Base-by-base conservation (phyloP, 495 filamentous ascomycete species). In the Astrocystis sublimbata region DNA sequence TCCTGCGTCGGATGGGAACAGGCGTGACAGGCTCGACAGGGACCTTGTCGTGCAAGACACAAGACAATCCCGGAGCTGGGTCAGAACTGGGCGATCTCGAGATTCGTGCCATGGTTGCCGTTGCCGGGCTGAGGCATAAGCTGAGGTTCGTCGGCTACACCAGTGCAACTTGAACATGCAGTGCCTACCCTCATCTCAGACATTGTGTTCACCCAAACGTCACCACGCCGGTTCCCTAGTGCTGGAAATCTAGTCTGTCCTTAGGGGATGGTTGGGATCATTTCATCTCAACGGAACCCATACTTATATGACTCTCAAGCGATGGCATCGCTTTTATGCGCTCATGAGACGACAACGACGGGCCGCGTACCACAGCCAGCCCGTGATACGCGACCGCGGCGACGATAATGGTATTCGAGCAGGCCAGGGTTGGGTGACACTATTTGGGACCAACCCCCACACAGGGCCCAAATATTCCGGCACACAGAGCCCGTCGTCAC, bases 381-480 rank as follows among this genome's bases (percentile, higher is more conserved):
- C 19, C 43, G 6, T 36, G 33, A 6, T 31, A 50, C 47, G 30
- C 47, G 47, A 55, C 5, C n/a, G 17, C 35, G 30, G 15, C 49
- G 30, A 53, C 15, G n/a, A n/a, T n/a, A n/a, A n/a, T n/a, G n/a
- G n/a, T n/a, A n/a, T n/a, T n/a, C n/a, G n/a, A n/a, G n/a, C n/a
- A n/a, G n/a, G n/a, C n/a, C n/a, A n/a, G n/a, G n/a, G n/a, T 53
- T 30, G 31, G 50, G 3, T 23, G 13, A 31, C 30, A 53, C 24
- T 15, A 53, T 35, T 21, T 36, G 15, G 50, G 36, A 31, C 36
- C n/a, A n/a, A n/a, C 1, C 23, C 24, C 38, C 54, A 45, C 38
- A 38, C 28, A 33, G n/a, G n/a, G n/a, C n/a, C n/a, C n/a, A n/a
- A n/a, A n/a, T 19, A 33, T 57, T 40, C 54, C 54, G 54, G 54